Percentiles rank a stretch among this genome's conserved stretches.
These are phyloP conservation scores for Tilletia horrida DNA, from an alignment of 1,284 basidiomycete genomes.

Conservation along the genomic window DNA sequence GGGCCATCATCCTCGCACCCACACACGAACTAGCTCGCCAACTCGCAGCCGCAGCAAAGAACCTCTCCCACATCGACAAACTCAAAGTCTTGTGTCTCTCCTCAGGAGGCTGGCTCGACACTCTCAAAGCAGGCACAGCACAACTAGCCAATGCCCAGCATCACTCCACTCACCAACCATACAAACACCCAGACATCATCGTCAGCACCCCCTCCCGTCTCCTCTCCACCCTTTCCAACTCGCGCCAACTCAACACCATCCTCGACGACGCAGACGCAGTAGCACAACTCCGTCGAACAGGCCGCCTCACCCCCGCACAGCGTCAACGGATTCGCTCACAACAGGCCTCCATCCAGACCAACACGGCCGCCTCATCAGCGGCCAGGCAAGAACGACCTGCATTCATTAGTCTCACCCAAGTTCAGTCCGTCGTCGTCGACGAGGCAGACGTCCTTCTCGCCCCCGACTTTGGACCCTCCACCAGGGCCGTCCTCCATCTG, in stretches of 20 bases:
- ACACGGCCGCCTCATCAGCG: too few relatives aligned
- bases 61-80: constrained; percentile 70
- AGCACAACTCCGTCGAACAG: background rate
- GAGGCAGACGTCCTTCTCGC: constrained; percentile 86
- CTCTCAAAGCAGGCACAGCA: background rate
- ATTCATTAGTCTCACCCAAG: constrained; percentile 59
- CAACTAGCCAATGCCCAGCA: background rate
- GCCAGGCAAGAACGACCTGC: background rate
- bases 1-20: constrained; percentile 74
- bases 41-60: constrained; percentile 69
- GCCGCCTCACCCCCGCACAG: too few relatives aligned
- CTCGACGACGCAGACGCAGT: constrained; percentile 13
- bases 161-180: background rate
- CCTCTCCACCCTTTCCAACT: background rate
- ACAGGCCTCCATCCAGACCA: too few relatives aligned
- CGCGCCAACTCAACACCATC: background rate
- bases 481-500: constrained; percentile 14
- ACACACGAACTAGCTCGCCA: constrained; percentile 83
- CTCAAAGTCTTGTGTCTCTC: constrained; percentile 67
- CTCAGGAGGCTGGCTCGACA: constrained; percentile 17
- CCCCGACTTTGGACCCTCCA: constrained; percentile 52
- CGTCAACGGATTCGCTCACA: too few relatives aligned
- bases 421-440: constrained; percentile 82
- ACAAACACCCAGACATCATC: constrained; percentile 15
- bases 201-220: constrained; percentile 12